phyloP scores from a whole-genome alignment of 805 yeast species.

The Sugiyamaella marilandica region DNA sequence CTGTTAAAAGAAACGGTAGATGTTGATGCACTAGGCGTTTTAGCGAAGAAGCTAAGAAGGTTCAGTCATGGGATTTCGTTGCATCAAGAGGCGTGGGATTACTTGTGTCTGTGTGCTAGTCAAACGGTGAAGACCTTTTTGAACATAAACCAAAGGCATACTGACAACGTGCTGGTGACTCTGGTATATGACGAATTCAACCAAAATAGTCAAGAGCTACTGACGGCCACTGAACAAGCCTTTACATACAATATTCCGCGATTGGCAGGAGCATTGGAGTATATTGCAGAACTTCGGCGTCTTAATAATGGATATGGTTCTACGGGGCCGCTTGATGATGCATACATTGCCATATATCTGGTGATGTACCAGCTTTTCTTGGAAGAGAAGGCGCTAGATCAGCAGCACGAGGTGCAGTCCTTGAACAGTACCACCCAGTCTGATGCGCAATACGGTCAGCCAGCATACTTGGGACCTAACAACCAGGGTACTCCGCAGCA shows the following conservation, averaged over 20 bases:
- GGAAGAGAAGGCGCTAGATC: background rate
- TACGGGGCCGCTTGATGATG: slow-evolving; percentile 67
- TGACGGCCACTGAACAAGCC: slow-evolving; percentile 22
- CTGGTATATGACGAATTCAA: slow-evolving; percentile 42
- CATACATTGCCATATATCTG: slow-evolving; percentile 58
- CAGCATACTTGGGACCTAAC: background rate
- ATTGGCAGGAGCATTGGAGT: slow-evolving; percentile 23
- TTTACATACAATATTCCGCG: slow-evolving; percentile 25
- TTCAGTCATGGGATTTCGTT: slow-evolving; percentile 72
- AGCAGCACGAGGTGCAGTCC: background rate
- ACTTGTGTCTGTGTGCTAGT: slow-evolving; percentile 49
- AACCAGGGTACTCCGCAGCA: background rate
- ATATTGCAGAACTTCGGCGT: slow-evolving; percentile 51
- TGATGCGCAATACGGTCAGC: background rate
- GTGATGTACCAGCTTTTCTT: slow-evolving; percentile 35
- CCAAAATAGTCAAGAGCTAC: slow-evolving; percentile 35
- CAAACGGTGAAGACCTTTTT: slow-evolving; percentile 45
- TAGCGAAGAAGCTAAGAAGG: slow-evolving; percentile 72
- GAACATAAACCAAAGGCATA: slow-evolving; percentile 40
- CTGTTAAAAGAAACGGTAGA: slow-evolving; percentile 52
- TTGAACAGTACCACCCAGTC: background rate
- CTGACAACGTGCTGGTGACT: slow-evolving; percentile 49
- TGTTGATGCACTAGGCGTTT: slow-evolving; percentile 50
- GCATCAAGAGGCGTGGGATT: slow-evolving; percentile 63
- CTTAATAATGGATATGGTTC: slow-evolving; percentile 80